Evolutionary conservation across 192 early-diverging fungal genomes (phyloP), one percentile per base, ranked within the genome.

Genomic region (Mortierella alpina): DNA sequence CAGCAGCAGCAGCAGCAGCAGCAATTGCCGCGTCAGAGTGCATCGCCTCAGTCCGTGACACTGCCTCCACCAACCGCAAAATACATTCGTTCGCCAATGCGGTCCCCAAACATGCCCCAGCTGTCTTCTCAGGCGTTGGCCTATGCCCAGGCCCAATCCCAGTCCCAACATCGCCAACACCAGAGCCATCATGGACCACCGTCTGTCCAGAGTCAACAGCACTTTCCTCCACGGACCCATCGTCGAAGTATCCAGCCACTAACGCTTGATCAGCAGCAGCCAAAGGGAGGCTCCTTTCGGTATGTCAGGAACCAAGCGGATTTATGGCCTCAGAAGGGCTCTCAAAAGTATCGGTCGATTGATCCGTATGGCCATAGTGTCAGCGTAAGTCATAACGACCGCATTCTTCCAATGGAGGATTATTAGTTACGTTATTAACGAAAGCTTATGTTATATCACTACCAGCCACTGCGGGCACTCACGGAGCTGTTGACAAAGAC

Each of bases 401-500:
- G 23, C 47, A 46, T 20, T 31, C 11, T 44, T 42, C 31, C 31
- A 44, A 13, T 12, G 11, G n/a, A 45, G n/a, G 3, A 61, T 64
- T 45, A 14, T n/a, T 51, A 44, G 15, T 41, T 51, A 44, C 13
- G 7, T 14, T 56, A 12, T n/a, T 55, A 55, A 39, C 52, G 20
- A 65, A 31, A 2, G 31, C 31, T 31, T 2, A 31, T 66, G 15
- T 56, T 56, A 31, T 60, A 17, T 31, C 42, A 17, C 17, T 13
- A 20, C 11, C 50, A 85, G 70, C 90, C 91, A 18, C 70, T 92
- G 15, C 69, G 85, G 15, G 86, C 83, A 11, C 61, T 91, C 57
- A 92, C 90, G 9, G 84, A 88, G 20, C 67, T 86, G 51, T 81
- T 97, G 65, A 87, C 93, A 53, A 84, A 87, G 45, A 95, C 92